Base-by-base conservation (phyloP, 1,139 yeast species). In the Saccharomycopsis phalli region DNA sequence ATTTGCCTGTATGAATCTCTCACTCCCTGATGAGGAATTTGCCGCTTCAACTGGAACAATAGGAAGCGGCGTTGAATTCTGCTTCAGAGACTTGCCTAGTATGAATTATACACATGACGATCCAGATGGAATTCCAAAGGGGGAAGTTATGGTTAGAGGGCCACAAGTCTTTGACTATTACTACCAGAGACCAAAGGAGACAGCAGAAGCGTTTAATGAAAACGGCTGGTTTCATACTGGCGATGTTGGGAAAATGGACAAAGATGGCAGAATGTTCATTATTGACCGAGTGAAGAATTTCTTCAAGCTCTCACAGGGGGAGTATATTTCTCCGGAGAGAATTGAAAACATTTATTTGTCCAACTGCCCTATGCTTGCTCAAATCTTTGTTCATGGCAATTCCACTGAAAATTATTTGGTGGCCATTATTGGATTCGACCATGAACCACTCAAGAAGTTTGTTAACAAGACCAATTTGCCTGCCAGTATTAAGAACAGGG, bases 211-310 rank as follows among this genome's bases (percentile, higher is more conserved):
- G 2, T 53, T 77, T 39, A 81, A 76, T 50, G 58, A 63, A 31
- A 80, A 80, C 19, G 87, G 87, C 7, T 81, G 87, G 84, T 81
- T 80, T 60, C 65, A 68, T 35, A 80, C 91, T 14, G 93, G 93
- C 38, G 93, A 81, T 59, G 73, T 81, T 49, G 88, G 81, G 10
- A 61, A 59, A 47, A 61, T 81, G 46, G 74, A 69, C 40, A 52
- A 53, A 7, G 62, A 63, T 29, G 86, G 84, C 18, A 67, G 82
- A 45, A 55, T 81, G 18, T 62, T 53, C 48, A 77, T 81, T 42
- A 69, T 81, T 51, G 93, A 81, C 55, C 68, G 93, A 47, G 87
- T 81, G 36, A 81, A 81, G 64, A 81, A 81, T 59, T 81, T 81
- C 62, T 81, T 81, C 68, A 81, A 81, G 59, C 66, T 81, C 51